A percentile compares a stretch with the other conserved stretches of the same genome.
These are phyloP conservation scores for Phytophthora citrophthora DNA, from an alignment of 352 stramenopile genomes.

Conservation along the genomic window DNA sequence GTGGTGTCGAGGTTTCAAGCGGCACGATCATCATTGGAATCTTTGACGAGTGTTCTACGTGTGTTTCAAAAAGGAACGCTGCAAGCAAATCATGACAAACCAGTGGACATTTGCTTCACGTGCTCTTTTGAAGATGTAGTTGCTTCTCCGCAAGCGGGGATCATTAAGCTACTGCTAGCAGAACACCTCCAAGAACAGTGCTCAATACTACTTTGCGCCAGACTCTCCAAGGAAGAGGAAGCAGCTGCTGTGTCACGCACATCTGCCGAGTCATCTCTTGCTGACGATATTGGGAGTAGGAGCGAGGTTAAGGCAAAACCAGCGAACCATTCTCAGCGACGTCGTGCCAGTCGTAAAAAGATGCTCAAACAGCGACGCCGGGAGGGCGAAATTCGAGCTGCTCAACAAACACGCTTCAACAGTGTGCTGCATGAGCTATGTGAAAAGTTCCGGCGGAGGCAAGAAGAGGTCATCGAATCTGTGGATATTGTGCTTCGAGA, in stretches of 20 bases:
- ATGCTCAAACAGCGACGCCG: constrained; percentile 67
- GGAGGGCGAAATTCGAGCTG: constrained; percentile 37
- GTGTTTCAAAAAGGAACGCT: constrained; percentile 14
- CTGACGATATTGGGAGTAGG: not conserved
- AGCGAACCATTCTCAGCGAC: constrained; percentile 56
- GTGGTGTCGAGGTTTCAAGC: constrained; percentile 13
- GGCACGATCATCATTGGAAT: constrained; percentile 28
- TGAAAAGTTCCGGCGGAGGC: constrained; percentile 30
- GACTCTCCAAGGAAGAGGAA: constrained; percentile 51
- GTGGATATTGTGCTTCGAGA: constrained; percentile 44
- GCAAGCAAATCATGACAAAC: not conserved
- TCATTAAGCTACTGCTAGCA: constrained; percentile 71
- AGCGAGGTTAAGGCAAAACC: constrained; percentile 6
- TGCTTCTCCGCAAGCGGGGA: constrained; percentile 50
- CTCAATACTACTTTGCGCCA: constrained; percentile 67
- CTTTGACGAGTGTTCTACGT: constrained; percentile 25
- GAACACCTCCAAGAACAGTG: constrained; percentile 80
- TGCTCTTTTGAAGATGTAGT: constrained; percentile 50
- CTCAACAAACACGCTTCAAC: constrained; percentile 50
- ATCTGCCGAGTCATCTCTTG: not conserved
- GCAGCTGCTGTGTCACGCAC: not conserved
- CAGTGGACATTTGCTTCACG: constrained; percentile 50
- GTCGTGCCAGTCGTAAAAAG: constrained; percentile 72
- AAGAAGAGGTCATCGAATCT: constrained; percentile 25
- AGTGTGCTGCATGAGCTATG: constrained; percentile 53